These are phyloP conservation scores for Jimgerdemannia lactiflua DNA, from an alignment of 192 early-diverging fungal genomes.

Conservation along the genomic window DNA sequence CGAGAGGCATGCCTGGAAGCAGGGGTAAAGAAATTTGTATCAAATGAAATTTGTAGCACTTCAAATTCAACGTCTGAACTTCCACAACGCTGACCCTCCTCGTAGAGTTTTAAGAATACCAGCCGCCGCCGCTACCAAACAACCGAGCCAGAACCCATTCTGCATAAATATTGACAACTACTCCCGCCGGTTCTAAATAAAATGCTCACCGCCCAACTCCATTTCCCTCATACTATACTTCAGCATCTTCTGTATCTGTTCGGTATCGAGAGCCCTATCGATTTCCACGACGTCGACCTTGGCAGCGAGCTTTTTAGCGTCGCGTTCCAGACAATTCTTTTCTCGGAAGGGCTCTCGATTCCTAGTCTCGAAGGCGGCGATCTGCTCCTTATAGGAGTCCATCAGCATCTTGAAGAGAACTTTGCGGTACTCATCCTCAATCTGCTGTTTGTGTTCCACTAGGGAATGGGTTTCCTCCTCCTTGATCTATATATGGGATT, in stretches of 20 bases:
- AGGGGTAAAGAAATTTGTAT: too few species aligned
- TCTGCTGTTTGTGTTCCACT: slow-evolving; percentile 64
- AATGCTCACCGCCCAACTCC: slow-evolving; percentile 58
- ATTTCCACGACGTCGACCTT: slow-evolving; percentile 63
- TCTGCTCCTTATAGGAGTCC: slow-evolving; percentile 86
- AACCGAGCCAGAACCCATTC: too few species aligned
- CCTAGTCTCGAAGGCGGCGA: slow-evolving; percentile 69
- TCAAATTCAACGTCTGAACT: too few species aligned
- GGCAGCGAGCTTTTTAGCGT: slow-evolving; percentile 54
- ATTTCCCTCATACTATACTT: slow-evolving; percentile 82
- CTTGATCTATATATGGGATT: slow-evolving; percentile 33
- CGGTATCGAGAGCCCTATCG: slow-evolving; percentile 64
- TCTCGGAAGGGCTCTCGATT: slow-evolving; percentile 65
- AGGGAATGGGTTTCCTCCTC: slow-evolving; percentile 77
- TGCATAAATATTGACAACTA: too few species aligned
- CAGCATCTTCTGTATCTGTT: slow-evolving; percentile 68
- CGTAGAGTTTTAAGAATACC: too few species aligned
- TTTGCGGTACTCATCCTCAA: slow-evolving; percentile 90
- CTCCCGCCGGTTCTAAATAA: background rate
- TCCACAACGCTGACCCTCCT: too few species aligned
- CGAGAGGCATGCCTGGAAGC: background rate
- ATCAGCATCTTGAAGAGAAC: slow-evolving; percentile 77
- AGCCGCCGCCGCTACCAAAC: too few species aligned
- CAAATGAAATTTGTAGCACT: too few species aligned
- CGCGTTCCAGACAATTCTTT: slow-evolving; percentile 70